Conservation (phyloP, 2,329 filamentous ascomycete genomes). For the Sordariomycetes sp. region DNA sequence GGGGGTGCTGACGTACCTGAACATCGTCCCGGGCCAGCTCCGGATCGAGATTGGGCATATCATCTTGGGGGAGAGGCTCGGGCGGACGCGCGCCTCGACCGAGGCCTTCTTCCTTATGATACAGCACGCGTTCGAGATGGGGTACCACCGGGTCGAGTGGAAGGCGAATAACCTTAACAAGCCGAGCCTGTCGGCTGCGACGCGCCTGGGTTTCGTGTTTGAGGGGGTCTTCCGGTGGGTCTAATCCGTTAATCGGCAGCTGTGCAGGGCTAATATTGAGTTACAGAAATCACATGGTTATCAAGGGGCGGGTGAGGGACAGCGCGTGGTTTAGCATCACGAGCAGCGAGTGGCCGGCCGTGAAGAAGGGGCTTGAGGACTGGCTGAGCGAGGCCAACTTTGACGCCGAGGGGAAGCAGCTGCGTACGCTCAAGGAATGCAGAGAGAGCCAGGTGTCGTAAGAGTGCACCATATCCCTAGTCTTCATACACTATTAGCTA, state of each 20-base stretch:
- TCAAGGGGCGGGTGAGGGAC: slow-evolving; percentile 45
- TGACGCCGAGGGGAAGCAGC: slow-evolving; percentile 40
- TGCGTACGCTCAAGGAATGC: slow-evolving; percentile 27
- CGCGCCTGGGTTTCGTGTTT: slow-evolving; percentile 44
- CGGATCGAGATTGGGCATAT: slow-evolving; percentile 48
- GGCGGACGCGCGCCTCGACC: slow-evolving; percentile 43
- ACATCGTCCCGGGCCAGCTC: slow-evolving; percentile 33
- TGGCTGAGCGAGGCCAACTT: slow-evolving; percentile 50
- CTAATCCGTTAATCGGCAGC: background rate
- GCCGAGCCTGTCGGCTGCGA: slow-evolving; percentile 41
- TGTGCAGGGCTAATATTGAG: fast-evolving
- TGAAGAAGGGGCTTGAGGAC: slow-evolving; percentile 32
- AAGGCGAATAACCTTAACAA: slow-evolving; percentile 49
- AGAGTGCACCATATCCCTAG: no score
- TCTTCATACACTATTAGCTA: no score
- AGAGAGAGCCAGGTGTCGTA: slow-evolving; percentile 10
- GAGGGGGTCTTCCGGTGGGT: slow-evolving; percentile 46
- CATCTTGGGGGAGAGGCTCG: slow-evolving; percentile 35
- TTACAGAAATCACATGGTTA: slow-evolving; percentile 43
- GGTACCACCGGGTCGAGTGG: slow-evolving; percentile 51
- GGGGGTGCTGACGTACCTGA: slow-evolving; percentile 32
- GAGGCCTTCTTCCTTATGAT: slow-evolving; percentile 48
- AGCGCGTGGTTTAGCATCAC: slow-evolving; percentile 50
- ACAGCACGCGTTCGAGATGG: slow-evolving; percentile 40
- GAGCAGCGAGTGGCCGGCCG: slow-evolving; percentile 44